These are phyloP conservation scores for Collybia sp. DNA, from an alignment of 768 basidiomycete species.

Conservation along the genomic window DNA sequence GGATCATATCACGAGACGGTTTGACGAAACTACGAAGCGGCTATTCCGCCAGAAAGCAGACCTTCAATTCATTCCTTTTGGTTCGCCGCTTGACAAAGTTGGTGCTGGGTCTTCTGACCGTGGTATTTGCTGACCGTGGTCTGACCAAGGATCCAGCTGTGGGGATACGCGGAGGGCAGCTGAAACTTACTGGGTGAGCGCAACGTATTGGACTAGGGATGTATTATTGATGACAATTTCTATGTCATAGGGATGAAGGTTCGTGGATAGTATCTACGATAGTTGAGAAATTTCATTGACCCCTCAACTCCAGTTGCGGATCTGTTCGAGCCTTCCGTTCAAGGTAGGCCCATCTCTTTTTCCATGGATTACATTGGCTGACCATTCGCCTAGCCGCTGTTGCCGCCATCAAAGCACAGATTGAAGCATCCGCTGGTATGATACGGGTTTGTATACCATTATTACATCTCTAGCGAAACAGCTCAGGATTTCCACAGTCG, in stretches of 20 bases:
- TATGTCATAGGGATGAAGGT: conserved; percentile 24
- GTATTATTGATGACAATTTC: not conserved
- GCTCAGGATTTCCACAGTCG: conserved; percentile 38
- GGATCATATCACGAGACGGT: conserved; percentile 75
- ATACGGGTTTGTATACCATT: conserved; percentile 48
- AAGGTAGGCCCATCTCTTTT: conserved; percentile 27
- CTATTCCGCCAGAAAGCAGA: conserved; percentile 68
- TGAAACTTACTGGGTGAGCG: conserved; percentile 65
- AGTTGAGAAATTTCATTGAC: not conserved
- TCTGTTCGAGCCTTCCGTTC: conserved; percentile 75
- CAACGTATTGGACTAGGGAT: not conserved
- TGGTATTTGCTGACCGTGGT: not conserved
- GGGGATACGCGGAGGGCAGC: conserved; percentile 67
- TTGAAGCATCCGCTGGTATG: conserved; percentile 60
- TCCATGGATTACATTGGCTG: not conserved
- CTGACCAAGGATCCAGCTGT: conserved; percentile 41
- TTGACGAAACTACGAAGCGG: conserved; percentile 81
- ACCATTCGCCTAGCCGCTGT: conserved; percentile 44
- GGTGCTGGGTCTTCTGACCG: not conserved
- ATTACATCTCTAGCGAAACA: not conserved
- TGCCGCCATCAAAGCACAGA: conserved; percentile 63
- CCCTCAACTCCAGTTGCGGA: conserved; percentile 53
- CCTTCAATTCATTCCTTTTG: conserved; percentile 70
- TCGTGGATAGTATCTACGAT: conserved; percentile 2
- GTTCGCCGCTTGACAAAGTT: conserved; percentile 69